Evolutionary conservation across 306 rosid species (phyloP).

Genomic region (Herpetospermum pedunculosum): DNA sequence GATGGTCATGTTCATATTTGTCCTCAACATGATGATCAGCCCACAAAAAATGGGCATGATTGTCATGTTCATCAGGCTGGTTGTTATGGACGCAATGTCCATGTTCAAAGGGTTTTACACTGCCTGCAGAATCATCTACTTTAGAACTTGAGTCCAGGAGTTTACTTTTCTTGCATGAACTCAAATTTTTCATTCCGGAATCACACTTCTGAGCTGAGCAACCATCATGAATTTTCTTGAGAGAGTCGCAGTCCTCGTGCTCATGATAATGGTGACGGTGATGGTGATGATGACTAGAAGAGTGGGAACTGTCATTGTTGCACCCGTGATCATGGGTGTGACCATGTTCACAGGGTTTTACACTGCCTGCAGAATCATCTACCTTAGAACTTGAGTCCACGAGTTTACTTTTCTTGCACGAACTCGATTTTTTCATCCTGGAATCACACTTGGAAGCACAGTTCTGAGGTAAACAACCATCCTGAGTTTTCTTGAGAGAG

Average conservation of each 20-base stretch:
- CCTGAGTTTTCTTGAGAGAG: conserved; percentile 22
- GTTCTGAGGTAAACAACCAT: conserved; percentile 22
- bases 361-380: conserved; percentile 19
- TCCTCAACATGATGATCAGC: background rate
- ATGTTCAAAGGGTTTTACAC: background rate
- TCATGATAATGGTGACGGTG: conserved; percentile 15
- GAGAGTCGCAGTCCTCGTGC: conserved; percentile 33
- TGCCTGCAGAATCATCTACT: conserved; percentile 20
- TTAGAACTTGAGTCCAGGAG: conserved; percentile 6
- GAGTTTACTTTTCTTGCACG: conserved; percentile 16
- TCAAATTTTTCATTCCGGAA: conserved; percentile 18
- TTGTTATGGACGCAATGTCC: background rate
- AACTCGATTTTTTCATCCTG: conserved; percentile 17
- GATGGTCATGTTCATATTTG: background rate
- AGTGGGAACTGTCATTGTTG: background rate
- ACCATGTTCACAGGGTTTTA: background rate
- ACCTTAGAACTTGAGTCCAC: conserved; percentile 10
- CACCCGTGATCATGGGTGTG: background rate
- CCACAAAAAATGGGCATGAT: background rate
- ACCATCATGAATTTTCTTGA: conserved; percentile 10
- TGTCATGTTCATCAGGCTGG: background rate
- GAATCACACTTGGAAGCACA: conserved; percentile 31
- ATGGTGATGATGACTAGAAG: background rate
- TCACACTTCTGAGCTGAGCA: conserved; percentile 26
- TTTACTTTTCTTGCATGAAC: conserved; percentile 16